These are phyloP conservation scores for Verticillium longisporum DNA, from an alignment of 2,329 filamentous ascomycete species.

Conservation along the genomic window DNA sequence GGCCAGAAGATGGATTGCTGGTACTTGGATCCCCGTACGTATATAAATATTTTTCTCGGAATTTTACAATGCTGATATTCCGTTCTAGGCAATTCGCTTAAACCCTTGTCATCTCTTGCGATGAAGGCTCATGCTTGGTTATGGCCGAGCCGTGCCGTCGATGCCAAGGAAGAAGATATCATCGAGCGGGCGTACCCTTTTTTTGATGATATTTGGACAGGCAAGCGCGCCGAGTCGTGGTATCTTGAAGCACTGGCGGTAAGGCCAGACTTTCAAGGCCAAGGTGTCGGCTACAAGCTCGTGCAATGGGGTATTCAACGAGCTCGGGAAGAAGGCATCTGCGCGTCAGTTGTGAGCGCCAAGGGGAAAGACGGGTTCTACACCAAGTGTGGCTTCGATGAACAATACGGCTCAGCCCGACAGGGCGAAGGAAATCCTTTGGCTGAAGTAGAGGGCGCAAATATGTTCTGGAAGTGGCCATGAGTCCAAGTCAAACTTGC, in stretches of 20 bases:
- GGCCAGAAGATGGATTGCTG: slow-evolving; percentile 9
- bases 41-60: neutral
- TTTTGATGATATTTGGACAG: slow-evolving; percentile 18
- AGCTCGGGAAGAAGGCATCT: slow-evolving; percentile 26
- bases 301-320: slow-evolving; percentile 32
- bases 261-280: slow-evolving; percentile 29
- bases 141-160: slow-evolving; percentile 15
- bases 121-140: slow-evolving; percentile 7
- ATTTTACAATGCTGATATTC: neutral
- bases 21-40: slow-evolving; percentile 14
- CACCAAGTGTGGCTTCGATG: slow-evolving; percentile 3
- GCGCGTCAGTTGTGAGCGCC: slow-evolving; percentile 29
- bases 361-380: slow-evolving; percentile 33
- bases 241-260: slow-evolving; percentile 29
- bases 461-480: slow-evolving; percentile 1
- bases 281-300: slow-evolving; percentile 26
- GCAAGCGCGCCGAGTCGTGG: slow-evolving; percentile 24
- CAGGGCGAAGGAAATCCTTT: neutral
- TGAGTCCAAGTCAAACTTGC: neutral
- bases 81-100: slow-evolving; percentile 12
- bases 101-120: slow-evolving; percentile 6
- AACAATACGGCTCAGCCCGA: neutral
- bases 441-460: neutral
- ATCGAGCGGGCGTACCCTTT: slow-evolving; percentile 14
- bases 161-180: slow-evolving; percentile 12